Percentiles rank a stretch among this genome's conserved stretches.
Conservation (phyloP, 192 early-diverging fungal species). For the Mortierella hygrophila region DNA sequence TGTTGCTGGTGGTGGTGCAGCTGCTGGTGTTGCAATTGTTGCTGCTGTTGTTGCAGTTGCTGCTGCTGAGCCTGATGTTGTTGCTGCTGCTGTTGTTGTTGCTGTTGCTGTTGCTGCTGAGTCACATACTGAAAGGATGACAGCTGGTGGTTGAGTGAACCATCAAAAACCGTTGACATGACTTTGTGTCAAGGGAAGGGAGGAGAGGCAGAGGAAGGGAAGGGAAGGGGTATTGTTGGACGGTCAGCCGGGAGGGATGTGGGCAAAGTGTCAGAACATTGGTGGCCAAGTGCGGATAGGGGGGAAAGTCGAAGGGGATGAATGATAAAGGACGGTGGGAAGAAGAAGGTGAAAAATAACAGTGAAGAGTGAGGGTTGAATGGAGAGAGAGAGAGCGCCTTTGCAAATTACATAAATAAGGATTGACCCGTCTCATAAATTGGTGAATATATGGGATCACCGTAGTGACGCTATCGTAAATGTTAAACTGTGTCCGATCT, state of each 20-base stretch:
- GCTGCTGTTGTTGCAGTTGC: conserved; percentile 26
- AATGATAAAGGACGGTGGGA: background rate
- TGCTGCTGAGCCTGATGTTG: conserved; percentile 20
- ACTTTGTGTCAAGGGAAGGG: background rate
- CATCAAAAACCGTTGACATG: conserved; percentile 33
- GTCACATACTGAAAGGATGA: conserved; percentile 38
- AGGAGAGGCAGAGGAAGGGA: background rate
- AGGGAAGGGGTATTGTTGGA: conserved; percentile 1
- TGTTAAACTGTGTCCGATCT: background rate
- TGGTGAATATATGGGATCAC: background rate
- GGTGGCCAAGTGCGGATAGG: background rate
- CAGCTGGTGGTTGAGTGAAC: conserved; percentile 16
- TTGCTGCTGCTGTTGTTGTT: background rate
- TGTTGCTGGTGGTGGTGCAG: conserved; percentile 43
- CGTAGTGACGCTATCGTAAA: background rate
- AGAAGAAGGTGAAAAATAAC: background rate
- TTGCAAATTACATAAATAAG: background rate
- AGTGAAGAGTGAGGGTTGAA: background rate
- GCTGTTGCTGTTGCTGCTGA: conserved; percentile 13
- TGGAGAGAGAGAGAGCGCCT: background rate
- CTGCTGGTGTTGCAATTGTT: conserved; percentile 40
- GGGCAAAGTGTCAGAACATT: conserved; percentile 12
- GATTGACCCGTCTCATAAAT: background rate
- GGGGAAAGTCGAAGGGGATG: background rate
- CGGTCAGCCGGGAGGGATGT: conserved; percentile 6